Evolutionary conservation across 768 basidiomycete genomes (phyloP).

Genomic region (Collybia sordida): DNA sequence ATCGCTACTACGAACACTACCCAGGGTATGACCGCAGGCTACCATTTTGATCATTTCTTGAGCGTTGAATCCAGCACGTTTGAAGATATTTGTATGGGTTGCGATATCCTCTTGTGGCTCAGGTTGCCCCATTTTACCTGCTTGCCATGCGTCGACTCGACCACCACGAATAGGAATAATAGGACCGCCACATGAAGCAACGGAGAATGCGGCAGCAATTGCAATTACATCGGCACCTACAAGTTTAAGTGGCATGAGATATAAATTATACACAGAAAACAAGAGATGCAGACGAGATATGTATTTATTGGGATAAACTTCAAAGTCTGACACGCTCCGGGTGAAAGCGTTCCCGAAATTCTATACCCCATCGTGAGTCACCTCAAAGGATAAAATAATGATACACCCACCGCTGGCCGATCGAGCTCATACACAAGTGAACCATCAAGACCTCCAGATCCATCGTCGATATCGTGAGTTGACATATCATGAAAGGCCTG

Average conservation of each 20-base stretch:
- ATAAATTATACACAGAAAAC: too few species aligned
- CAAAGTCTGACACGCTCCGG: slow-evolving; percentile 41
- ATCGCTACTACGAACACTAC: slow-evolving; percentile 45
- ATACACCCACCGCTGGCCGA: slow-evolving; percentile 34
- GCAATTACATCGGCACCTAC: slow-evolving; percentile 47
- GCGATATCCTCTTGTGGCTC: slow-evolving; percentile 40
- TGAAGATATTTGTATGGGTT: slow-evolving; percentile 37
- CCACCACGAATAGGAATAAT: slow-evolving; percentile 40
- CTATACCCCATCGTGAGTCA: slow-evolving; percentile 20
- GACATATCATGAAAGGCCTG: slow-evolving; percentile 54
- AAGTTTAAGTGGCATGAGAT: background rate
- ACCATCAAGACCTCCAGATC: slow-evolving; percentile 50
- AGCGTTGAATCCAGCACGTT: slow-evolving; percentile 40
- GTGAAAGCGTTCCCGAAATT: slow-evolving; percentile 49
- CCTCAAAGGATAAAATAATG: background rate
- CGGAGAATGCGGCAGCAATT: slow-evolving; percentile 34
- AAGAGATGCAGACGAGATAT: slow-evolving; percentile 37
- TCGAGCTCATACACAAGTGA: slow-evolving; percentile 48
- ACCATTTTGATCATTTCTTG: slow-evolving; percentile 52
- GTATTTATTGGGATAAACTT: slow-evolving; percentile 40
- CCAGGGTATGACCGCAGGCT: slow-evolving; percentile 52
- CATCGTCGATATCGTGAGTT: slow-evolving; percentile 43
- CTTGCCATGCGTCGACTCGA: slow-evolving; percentile 36
- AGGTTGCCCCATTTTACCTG: slow-evolving; percentile 41
- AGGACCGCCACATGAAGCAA: slow-evolving; percentile 47